Base-by-base conservation (phyloP, 1,284 basidiomycete genomes). In the Marasmius oreades region DNA sequence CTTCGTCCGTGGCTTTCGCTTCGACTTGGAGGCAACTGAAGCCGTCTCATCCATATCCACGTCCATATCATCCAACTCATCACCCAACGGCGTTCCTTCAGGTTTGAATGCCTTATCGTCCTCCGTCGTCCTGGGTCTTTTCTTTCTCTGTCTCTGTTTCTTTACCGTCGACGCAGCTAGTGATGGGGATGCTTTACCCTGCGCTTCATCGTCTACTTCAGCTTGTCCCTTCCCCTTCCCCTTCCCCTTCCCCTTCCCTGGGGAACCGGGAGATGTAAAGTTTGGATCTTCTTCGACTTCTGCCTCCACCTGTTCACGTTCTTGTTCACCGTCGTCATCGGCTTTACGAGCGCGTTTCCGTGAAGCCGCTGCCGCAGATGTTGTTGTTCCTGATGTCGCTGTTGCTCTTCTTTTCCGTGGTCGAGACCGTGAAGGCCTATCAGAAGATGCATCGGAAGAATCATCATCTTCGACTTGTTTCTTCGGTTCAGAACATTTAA, bases 401-500 rank as follows among this genome's bases (percentile, higher is more conserved):
- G 28, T 31, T 31, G 28, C 10, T 31, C 28, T 31, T 22, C 61
- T 55, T 43, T 55, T 59, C 18, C 62, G 59, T 62, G 62, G 56
- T 20, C 55, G 46, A 47, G 56, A 48, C n/a, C 55, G 4, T 10
- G 28, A 31, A 5, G 28, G 56, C 26, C 31, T 46, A 14, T 55
- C 53, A 24, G 55, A 57, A 1, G 57, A 51, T 12, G 33, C 42
- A 14, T 56, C 55, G 10, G 58, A 57, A 18, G 62, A 54, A 54
- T 68, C 57, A 52, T 63, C 59, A 26, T 59, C 55, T 18, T 65
- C 64, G 1, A 66, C 53, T 8, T 68, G 61, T 5, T 62, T 59
- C 6, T 63, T 62, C 5, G 70, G 67, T 26, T 69, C 75, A 55
- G 74, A 78, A 61, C 88, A 89, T 37, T 81, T 76, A 11, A 79